Evolutionary conservation across 2,329 filamentous ascomycete genomes (phyloP), one percentile per base, ranked within the genome.

Genomic region (Paecilomyces fulvus): DNA sequence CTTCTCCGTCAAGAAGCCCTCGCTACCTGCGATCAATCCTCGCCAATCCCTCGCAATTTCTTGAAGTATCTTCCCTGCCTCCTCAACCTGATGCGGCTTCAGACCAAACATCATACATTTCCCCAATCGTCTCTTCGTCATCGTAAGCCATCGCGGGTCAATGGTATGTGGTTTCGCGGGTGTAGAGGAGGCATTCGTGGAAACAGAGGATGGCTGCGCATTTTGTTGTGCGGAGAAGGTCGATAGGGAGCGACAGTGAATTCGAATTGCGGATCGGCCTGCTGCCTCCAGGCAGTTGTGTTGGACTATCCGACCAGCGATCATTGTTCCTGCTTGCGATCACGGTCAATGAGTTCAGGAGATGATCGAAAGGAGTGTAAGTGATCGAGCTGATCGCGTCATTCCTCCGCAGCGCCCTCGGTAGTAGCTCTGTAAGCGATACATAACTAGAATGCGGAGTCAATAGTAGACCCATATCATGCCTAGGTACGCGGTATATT

Each of bases 31-130:
- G 30, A 88, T 73, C 56, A 94, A 73, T 61, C 83, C 82, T 49
- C 87, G 77, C 90, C 90, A 94, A 61, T 90, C 83, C 8, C 67
- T 71, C 1, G 83, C 79, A 21, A 92, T 68, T 43, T 81, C 77
- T 50, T 78, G 73, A 23, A 89, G 67, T n/a, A 92, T 79, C 1
- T 65, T 66, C 0, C 80, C 82, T 0, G 85, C 86, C 52, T 82
- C 78, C 6, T 73, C 63, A 3, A 83, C 74, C 67, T 91, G 87
- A 30, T 70, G 64, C 1, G 73, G 70, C n/a, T 75, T 75, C 63
- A 89, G 78, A 2, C 89, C 89, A 67, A 90, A 92, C 59, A 80
- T 82, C 61, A 92, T 83, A 69, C 89, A 92, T 73, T 84, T 85
- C 1, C 88, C 89, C 28, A 92, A 75, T 17, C 89, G 81, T 12